phyloP scores from a whole-genome alignment of 2,329 filamentous ascomycete species.

The Pseudogymnoascus sp. region DNA sequence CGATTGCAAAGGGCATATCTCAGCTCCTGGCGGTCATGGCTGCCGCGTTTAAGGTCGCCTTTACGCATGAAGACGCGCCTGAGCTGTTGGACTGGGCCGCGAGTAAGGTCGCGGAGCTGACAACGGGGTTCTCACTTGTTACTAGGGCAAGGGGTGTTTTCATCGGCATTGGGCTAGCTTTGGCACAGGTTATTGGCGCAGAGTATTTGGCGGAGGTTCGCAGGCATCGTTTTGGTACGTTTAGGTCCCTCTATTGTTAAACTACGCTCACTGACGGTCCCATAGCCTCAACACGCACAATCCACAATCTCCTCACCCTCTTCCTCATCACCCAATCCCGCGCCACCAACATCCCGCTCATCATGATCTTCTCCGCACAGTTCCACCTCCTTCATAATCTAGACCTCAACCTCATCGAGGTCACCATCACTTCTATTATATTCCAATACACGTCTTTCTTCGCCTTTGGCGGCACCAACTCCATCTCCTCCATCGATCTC shows the following conservation, averaged over 20 bases:
- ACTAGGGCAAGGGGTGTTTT: conserved; percentile 39
- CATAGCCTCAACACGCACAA: conserved; percentile 28
- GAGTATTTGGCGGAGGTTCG: conserved; percentile 30
- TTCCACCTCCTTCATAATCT: conserved; percentile 44
- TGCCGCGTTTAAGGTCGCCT: conserved; percentile 80
- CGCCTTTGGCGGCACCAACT: conserved; percentile 81
- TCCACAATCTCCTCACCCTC: conserved; percentile 66
- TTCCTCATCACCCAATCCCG: conserved; percentile 83
- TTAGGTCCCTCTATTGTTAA: not conserved
- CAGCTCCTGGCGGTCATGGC: conserved; percentile 45
- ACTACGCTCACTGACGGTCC: conserved; percentile 8
- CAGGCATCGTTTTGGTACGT: conserved; percentile 9
- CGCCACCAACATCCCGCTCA: conserved; percentile 75
- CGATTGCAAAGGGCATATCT: conserved; percentile 25
- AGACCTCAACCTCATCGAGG: conserved; percentile 44
- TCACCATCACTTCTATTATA: conserved; percentile 64
- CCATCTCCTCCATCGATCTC: conserved; percentile 90
- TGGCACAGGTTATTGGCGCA: conserved; percentile 34
- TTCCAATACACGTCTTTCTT: conserved; percentile 82
- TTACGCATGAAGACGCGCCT: conserved; percentile 79
- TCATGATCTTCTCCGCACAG: conserved; percentile 63
- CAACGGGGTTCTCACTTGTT: conserved; percentile 21
- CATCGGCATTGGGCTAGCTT: conserved; percentile 32
- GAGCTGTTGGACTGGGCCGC: conserved; percentile 55
- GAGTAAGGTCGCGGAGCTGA: conserved; percentile 18